Evolutionary conservation across 108 stramenopile genomes (phyloP), one percentile per base, ranked within the genome.

Genomic region (Fragilaria radians): DNA sequence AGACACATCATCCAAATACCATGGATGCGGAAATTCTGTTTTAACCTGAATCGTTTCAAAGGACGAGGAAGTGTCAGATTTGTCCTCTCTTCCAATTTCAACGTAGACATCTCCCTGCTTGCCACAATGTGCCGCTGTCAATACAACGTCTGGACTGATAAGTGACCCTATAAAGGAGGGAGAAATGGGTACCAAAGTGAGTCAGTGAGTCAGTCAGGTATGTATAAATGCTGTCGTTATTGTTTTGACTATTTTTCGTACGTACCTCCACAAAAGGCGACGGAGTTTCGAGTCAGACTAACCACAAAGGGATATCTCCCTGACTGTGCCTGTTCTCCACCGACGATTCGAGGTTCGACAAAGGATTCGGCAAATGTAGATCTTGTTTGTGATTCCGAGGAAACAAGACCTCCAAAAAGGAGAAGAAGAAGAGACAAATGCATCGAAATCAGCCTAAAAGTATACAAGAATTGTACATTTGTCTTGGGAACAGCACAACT

Each of bases 101-200:
- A 42, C 36, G 36, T 42, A 42, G 14, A 42, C 36, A 14, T 52
- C 52, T 18, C 61, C 67, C 14, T 7, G 36, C 14, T 67, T 62
- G 1, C 51, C 59, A 61, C 86, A 88, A 66, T 88, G 86, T 0
- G 81, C 78, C 19, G 86, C 86, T 4, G 81, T 80, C 48, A 88
- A 47, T 7, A 88, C 75, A 18, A 84, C 65, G 52, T 88, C 86
- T 4, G 73, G 72, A 1, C 82, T 80, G 23, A 88, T 63, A 9
- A 88, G 30, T 0, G 76, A 52, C 19, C 86, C 86, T 27, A 45
- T 48, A 46, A 36, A 57, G 56, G 24, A 18, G 11, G 27, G 7
- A 42, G n/a, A n/a, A 42, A 14, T 7, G 7, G 36, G 36, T 11
- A 14, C 36, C 36, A 14, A 42, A 7, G 14, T 11, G 7, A 7